These are phyloP conservation scores for Drosera capensis DNA, from an alignment of 148 eudicot genomes.

Conservation along the genomic window DNA sequence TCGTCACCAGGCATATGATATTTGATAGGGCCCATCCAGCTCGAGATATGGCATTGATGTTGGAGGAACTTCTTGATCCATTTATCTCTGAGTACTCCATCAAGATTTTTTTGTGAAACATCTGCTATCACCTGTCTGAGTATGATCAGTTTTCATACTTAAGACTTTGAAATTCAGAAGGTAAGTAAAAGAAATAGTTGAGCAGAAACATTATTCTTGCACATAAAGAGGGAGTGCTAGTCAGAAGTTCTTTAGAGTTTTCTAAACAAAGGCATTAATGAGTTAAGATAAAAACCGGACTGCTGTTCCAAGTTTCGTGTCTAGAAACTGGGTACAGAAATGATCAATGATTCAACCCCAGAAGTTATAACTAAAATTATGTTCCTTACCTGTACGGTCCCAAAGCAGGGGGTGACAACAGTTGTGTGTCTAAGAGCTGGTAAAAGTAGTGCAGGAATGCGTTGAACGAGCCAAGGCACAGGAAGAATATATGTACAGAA, in stretches of 20 bases:
- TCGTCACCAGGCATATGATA: slow-evolving; percentile 45
- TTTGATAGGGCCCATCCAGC: slow-evolving; percentile 91
- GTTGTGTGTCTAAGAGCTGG: slow-evolving; percentile 77
- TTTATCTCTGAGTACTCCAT: slow-evolving; percentile 42
- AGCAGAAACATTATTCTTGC: no score
- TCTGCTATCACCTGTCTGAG: slow-evolving; percentile 98
- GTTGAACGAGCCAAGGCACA: slow-evolving; percentile 76
- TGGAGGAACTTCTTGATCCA: slow-evolving; percentile 16
- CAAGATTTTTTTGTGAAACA: slow-evolving; percentile 43
- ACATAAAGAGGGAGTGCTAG: no score
- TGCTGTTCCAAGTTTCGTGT: no score
- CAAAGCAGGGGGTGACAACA: slow-evolving; percentile 58
- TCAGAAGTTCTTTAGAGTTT: no score
- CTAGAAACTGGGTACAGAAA: neutral
- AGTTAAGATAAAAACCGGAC: no score
- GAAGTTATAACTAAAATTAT: slow-evolving; percentile 1
- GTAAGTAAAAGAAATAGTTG: no score
- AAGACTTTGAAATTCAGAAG: no score
- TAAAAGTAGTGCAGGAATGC: slow-evolving; percentile 53
- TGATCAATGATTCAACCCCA: neutral
- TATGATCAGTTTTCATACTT: slow-evolving; percentile 53
- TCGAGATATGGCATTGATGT: slow-evolving; percentile 29
- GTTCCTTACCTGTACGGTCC: slow-evolving; percentile 64
- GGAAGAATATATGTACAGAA: slow-evolving; percentile 57
- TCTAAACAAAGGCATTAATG: no score